A percentile compares a stretch with the other conserved stretches of the same genome.
phyloP scores from a whole-genome alignment of 495 filamentous ascomycete genomes.

The Xylaria acuta region DNA sequence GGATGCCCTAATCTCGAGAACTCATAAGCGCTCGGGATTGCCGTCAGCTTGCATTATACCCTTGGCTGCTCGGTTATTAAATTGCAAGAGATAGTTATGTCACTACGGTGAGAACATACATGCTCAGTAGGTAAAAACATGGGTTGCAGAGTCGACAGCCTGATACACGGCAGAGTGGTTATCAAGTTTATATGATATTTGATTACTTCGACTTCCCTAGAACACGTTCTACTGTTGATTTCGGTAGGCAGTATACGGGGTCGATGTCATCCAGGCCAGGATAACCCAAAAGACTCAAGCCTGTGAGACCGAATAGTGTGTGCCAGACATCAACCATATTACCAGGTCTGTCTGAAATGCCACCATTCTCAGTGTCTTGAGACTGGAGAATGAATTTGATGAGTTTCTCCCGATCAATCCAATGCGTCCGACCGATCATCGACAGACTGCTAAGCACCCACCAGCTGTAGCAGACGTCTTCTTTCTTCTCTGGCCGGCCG shows the following conservation, averaged over 20 bases:
- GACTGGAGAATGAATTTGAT: constrained; percentile 80
- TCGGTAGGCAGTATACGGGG: constrained; percentile 87
- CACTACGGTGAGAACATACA: constrained; percentile 13
- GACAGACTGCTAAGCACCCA: constrained; percentile 90
- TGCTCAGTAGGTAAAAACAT: neutral
- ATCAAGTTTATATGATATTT: constrained; percentile 9
- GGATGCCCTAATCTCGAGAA: too few species aligned
- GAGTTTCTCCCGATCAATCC: constrained; percentile 85
- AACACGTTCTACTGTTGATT: constrained; percentile 63
- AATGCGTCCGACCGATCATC: constrained; percentile 87
- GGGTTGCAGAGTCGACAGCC: constrained; percentile 1
- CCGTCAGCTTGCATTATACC: constrained; percentile 80
- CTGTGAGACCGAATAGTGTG: constrained; percentile 86
- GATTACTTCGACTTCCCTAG: constrained; percentile 46
- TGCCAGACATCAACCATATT: constrained; percentile 98
- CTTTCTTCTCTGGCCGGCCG: constrained; percentile 91
- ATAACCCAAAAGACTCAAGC: constrained; percentile 80
- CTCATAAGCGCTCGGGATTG: constrained; percentile 39
- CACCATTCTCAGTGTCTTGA: constrained; percentile 85
- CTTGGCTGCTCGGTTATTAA: constrained; percentile 73
- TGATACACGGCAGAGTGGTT: neutral
- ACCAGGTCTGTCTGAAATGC: constrained; percentile 87
- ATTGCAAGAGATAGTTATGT: constrained; percentile 64
- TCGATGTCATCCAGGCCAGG: constrained; percentile 82
- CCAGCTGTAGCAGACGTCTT: constrained; percentile 99